These are phyloP conservation scores for Grosmannia serpens DNA, from an alignment of 2,329 filamentous ascomycete genomes.

Conservation along the genomic window DNA sequence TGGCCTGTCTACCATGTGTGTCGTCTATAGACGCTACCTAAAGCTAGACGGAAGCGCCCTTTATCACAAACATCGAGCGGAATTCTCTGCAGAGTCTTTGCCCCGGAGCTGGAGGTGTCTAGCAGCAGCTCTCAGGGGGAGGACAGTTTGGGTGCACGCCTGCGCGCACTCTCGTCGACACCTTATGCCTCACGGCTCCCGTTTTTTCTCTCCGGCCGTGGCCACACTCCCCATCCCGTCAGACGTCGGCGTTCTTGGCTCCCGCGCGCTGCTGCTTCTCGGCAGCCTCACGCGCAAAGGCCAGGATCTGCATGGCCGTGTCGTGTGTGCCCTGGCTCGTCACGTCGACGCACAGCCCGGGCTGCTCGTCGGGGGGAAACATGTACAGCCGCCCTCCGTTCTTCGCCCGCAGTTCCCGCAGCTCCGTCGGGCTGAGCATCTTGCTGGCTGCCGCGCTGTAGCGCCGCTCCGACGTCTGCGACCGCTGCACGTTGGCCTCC, in stretches of 20 bases:
- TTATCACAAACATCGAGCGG: too few relatives aligned
- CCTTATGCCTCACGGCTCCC: too few relatives aligned
- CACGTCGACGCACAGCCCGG: constrained; percentile 15
- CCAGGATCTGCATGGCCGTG: constrained; percentile 18
- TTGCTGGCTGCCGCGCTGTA: constrained; percentile 8
- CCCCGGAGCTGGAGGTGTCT: too few relatives aligned
- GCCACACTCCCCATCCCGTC: background rate
- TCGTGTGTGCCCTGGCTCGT: constrained; percentile 14
- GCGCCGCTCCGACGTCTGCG: constrained; percentile 12
- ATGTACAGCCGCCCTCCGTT: constrained; percentile 5
- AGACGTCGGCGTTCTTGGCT: background rate
- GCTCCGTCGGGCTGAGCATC: background rate
- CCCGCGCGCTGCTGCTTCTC: background rate
- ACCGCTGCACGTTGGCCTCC: constrained; percentile 15
- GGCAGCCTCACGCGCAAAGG: constrained; percentile 13
- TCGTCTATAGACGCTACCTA: too few relatives aligned
- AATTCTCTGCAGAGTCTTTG: too few relatives aligned
- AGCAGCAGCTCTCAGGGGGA: too few relatives aligned
- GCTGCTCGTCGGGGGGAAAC: constrained; percentile 6
- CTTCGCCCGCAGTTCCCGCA: constrained; percentile 6
- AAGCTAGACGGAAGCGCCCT: too few relatives aligned
- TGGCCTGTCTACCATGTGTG: too few relatives aligned
- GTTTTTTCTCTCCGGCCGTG: background rate
- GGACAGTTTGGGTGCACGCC: too few relatives aligned
- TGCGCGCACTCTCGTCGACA: too few relatives aligned